Base-by-base conservation (phyloP, 257 asterid genomes). In the Penstemon barbatus region DNA sequence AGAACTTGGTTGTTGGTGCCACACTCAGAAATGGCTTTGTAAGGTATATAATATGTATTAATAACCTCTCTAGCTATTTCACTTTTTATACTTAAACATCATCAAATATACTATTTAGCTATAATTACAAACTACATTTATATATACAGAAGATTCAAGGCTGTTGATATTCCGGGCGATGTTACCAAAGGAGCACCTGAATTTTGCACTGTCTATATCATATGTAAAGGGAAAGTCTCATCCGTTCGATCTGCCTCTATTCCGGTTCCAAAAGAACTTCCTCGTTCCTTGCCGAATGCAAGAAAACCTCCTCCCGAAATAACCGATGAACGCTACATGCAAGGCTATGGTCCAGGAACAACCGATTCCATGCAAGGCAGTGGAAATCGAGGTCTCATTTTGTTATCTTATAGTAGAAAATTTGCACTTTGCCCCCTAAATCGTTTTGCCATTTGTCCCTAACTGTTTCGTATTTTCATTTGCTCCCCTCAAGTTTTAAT, bases 131-230 rank as follows among this genome's bases (percentile, higher is more conserved):
- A 25, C 33, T 25, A 39, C 42, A 49, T 75, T 81, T 74, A 79
- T 69, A 7, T 66, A 50, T 82, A 39, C 84, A 69, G 86, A 75
- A 87, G 86, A 85, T 87, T 85, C 91, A 88, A 86, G 90, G 76
- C 74, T 39, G 67, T 68, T 57, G 97, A 93, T 79, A 67, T 85
- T 11, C 87, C 97, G 3, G 81, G 83, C 33, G 68, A 54, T 37
- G 73, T 89, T 48, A 11, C 74, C 63, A 93, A 82, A 78, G 71
- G 63, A 51, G 84, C 86, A 18, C 96, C 97, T 0, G 96, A 82
- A 1, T 93, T 85, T 72, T 90, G 96, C 91, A 84, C 75, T 1
- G 92, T 93, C 3, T 89, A 89, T 57, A 75, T 84, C 62, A 85
- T 93, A 67, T 76, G 81, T 38, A 93, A 89, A 79, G 97, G 97